Base-by-base conservation (phyloP, 805 yeast species). In the Pichia gijzeniarum region DNA sequence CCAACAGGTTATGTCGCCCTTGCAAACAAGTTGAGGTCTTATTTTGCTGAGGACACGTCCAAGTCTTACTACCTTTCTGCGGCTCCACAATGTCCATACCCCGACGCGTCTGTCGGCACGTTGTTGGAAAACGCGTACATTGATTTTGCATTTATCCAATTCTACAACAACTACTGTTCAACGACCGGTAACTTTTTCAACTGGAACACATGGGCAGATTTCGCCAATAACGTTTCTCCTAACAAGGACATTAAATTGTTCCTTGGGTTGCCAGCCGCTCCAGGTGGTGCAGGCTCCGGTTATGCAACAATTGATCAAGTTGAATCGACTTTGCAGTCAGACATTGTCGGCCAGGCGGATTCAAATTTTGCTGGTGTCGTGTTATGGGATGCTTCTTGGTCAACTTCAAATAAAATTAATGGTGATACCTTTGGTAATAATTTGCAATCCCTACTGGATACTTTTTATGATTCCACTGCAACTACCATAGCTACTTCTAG, bases 1-100 rank as follows among this genome's bases (percentile, higher is more conserved):
- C 71, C 73, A 41, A 67, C 70, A 1, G 96, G 95, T n/a, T 84
- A 82, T 57, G 75, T 78, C 32, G 76, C 82, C 14, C 62, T 83
- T 43, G 85, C 78, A 13, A 69, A 63, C 35, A 69, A 73, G 53
- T 56, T 80, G 50, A 68, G 77, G 53, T 46, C 48, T 4, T 61
- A 61, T 42, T 72, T 63, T 47, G 68, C 67, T 40, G 53, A 53
- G 12, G 65, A 70, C 35, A 33, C 52, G 30, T 70, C 83, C 38
- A 84, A 80, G 64, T 55, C 65, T 25, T 85, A 80, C 68, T 85
- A 82, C 61, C 68, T 88, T 38, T 79, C 95, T 43, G 95, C 95
- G 53, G 91, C 96, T 51, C 96, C 96, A 18, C 96, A 88, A 68
- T 90, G 96, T 69, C 82, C 79, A 21, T 84, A 80, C 62, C 95